phyloP scores from a whole-genome alignment of 2,329 filamentous ascomycete genomes.

The Diaporthe longicolla region DNA sequence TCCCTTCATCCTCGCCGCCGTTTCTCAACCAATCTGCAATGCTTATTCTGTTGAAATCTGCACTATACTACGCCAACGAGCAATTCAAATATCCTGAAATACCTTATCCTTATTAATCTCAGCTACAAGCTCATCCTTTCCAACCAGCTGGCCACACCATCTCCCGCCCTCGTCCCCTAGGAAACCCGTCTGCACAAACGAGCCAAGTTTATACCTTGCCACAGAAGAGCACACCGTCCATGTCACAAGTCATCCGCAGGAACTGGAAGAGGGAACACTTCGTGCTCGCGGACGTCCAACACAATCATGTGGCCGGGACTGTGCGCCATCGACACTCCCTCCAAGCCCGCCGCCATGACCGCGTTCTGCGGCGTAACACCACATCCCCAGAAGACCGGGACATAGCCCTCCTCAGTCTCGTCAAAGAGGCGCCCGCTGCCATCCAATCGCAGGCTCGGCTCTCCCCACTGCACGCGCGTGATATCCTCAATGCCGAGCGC shows the following conservation, averaged over 20 bases:
- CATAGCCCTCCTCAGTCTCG: conserved; percentile 56
- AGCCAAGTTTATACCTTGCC: too few species aligned
- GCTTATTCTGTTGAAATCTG: too few species aligned
- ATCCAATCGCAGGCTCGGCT: conserved; percentile 58
- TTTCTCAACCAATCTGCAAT: too few species aligned
- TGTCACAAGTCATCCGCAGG: background rate
- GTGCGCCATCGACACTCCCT: conserved; percentile 73
- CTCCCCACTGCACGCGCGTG: conserved; percentile 69
- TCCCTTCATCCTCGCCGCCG: too few species aligned
- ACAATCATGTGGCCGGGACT: conserved; percentile 74
- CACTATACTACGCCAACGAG: too few species aligned
- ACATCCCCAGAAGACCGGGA: conserved; percentile 75
- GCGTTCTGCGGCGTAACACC: conserved; percentile 77
- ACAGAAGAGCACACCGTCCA: too few species aligned
- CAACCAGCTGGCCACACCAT: too few species aligned
- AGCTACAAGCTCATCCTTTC: too few species aligned
- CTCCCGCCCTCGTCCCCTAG: too few species aligned
- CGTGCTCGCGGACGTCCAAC: conserved; percentile 64
- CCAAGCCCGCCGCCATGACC: conserved; percentile 67
- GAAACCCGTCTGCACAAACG: too few species aligned
- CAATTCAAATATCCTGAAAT: too few species aligned
- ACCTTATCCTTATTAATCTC: too few species aligned
- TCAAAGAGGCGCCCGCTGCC: conserved; percentile 54
- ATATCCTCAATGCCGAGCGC: conserved; percentile 69
- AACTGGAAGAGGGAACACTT: conserved; percentile 48